Conservation (phyloP, 257 asterid genomes). For the Linaria vulgaris region DNA sequence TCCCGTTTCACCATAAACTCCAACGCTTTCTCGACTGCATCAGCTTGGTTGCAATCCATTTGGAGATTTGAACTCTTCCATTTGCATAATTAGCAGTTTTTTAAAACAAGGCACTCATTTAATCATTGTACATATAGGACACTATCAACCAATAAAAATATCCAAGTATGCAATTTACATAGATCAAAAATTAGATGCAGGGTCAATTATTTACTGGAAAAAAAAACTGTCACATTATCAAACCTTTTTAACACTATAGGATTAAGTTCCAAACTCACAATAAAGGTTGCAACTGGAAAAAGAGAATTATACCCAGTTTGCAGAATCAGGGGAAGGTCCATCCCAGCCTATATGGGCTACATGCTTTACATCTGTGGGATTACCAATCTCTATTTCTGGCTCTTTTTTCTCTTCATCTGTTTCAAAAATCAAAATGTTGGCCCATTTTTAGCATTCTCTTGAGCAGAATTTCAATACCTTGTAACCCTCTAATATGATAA, state of each 20-base stretch:
- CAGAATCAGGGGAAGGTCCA: constrained; percentile 68
- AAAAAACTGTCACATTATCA: neutral
- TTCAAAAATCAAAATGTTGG: neutral
- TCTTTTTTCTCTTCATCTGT: constrained; percentile 77
- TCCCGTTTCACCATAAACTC: no score
- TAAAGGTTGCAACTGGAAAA: neutral
- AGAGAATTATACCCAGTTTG: constrained; percentile 63
- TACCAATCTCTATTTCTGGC: constrained; percentile 69
- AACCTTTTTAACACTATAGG: no score
- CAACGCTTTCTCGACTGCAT: no score
- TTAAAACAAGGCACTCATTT: neutral
- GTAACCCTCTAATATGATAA: neutral
- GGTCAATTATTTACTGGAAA: neutral
- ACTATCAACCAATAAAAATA: no score
- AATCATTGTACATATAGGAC: neutral
- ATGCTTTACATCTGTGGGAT: constrained; percentile 92
- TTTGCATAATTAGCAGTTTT: constrained; percentile 37
- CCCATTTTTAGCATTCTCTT: neutral
- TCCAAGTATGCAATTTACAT: neutral
- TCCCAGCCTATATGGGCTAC: constrained; percentile 94
- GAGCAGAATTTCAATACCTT: neutral
- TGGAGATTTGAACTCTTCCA: constrained; percentile 56
- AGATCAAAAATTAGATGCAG: neutral
- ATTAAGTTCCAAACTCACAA: neutral
- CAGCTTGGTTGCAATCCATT: constrained; percentile 48